Conservation (phyloP, 2,329 filamentous ascomycete genomes). For the Exophiala sp. region DNA sequence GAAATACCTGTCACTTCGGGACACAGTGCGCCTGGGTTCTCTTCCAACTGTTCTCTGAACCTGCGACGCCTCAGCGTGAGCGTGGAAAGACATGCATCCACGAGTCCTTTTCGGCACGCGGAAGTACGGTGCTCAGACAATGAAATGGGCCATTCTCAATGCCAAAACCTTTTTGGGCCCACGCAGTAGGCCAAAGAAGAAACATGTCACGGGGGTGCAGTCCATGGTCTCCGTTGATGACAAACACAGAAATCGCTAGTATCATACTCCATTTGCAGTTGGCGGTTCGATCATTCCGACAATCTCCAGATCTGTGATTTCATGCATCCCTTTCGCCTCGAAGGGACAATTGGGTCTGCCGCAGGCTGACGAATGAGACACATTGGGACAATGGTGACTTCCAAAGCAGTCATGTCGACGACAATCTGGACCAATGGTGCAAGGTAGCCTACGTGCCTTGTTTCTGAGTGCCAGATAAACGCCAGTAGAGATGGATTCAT, state of each 20-base stretch:
- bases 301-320: constrained; percentile 10
- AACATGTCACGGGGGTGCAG: background rate
- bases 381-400: constrained; percentile 39
- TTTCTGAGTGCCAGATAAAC: constrained; percentile 42
- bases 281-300: constrained; percentile 12
- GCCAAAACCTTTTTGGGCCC: background rate
- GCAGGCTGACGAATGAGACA: constrained; percentile 11
- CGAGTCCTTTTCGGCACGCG: too few species aligned
- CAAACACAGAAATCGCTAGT: background rate
- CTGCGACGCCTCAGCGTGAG: too few species aligned
- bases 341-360: constrained; percentile 15
- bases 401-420: constrained; percentile 42
- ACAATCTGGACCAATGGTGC: constrained; percentile 41
- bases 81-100: too few species aligned
- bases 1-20: too few species aligned
- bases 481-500: constrained; percentile 40
- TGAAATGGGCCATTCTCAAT: background rate
- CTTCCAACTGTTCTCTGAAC: too few species aligned
- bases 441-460: constrained; percentile 44
- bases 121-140: too few species aligned
- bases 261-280: background rate
- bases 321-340: constrained; percentile 11
- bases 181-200: background rate
- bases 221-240: background rate
- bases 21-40: too few species aligned